Conservation (phyloP, 192 early-diverging fungal genomes). For the Pilobolus umbonatus region DNA sequence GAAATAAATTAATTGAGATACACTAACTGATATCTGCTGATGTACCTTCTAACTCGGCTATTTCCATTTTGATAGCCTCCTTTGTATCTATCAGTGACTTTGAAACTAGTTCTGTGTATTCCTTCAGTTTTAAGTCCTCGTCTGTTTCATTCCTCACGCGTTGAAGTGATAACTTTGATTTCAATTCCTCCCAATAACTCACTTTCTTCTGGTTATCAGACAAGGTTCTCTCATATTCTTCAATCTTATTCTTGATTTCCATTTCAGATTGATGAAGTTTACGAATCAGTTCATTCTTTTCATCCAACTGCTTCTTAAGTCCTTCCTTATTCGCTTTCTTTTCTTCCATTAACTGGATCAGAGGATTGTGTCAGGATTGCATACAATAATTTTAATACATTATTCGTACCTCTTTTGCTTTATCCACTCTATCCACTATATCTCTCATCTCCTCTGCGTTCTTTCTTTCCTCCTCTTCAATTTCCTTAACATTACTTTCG, state of each 20-base stretch:
- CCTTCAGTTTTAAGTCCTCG: conserved; percentile 44
- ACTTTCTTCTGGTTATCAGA: conserved; percentile 54
- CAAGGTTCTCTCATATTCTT: conserved; percentile 56
- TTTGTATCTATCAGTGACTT: conserved; percentile 51
- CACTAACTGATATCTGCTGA: conserved; percentile 8
- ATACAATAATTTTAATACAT: not conserved
- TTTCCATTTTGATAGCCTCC: conserved; percentile 60
- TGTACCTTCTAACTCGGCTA: conserved; percentile 66
- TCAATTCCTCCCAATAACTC: conserved; percentile 48
- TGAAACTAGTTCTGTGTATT: conserved; percentile 60
- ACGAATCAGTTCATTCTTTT: conserved; percentile 58
- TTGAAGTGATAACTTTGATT: conserved; percentile 50
- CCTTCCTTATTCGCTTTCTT: conserved; percentile 62
- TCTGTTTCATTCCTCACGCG: conserved; percentile 38
- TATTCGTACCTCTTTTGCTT: conserved; percentile 7
- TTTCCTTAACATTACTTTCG: conserved; percentile 23
- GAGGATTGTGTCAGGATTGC: not conserved
- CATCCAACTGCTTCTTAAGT: conserved; percentile 65
- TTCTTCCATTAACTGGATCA: conserved; percentile 53
- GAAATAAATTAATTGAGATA: too few relatives aligned
- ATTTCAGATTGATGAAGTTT: conserved; percentile 61
- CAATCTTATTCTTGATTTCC: conserved; percentile 59
- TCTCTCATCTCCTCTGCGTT: conserved; percentile 29
- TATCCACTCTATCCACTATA: conserved; percentile 7
- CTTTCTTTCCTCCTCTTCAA: conserved; percentile 30